A percentile compares a stretch with the other conserved stretches of the same genome.
Conservation (phyloP, 1,139 yeast genomes). For the Cylindricascospora bacillispora region DNA sequence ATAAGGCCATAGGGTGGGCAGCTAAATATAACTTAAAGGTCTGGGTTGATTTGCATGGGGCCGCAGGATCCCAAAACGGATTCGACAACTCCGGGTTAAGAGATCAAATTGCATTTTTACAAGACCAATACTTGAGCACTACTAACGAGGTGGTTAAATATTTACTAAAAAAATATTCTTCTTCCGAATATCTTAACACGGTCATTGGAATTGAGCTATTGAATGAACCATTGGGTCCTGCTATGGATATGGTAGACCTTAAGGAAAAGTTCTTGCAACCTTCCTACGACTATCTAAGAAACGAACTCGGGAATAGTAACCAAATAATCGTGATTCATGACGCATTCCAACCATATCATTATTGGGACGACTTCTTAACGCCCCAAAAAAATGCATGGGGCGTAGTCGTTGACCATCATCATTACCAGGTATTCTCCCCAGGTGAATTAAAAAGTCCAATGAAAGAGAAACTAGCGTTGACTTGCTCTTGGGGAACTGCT, state of each 20-base stretch:
- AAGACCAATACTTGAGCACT: slow-evolving; percentile 34
- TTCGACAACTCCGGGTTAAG: slow-evolving; percentile 90
- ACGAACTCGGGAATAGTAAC: slow-evolving; percentile 18
- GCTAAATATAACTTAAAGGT: slow-evolving; percentile 49
- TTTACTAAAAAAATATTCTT: slow-evolving; percentile 52
- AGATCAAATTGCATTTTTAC: slow-evolving; percentile 49
- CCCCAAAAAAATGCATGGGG: slow-evolving; percentile 38
- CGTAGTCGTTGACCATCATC: slow-evolving; percentile 79
- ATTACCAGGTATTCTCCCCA: slow-evolving; percentile 72
- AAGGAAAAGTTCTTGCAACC: slow-evolving; percentile 37
- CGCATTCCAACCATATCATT: slow-evolving; percentile 48
- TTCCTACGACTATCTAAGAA: slow-evolving; percentile 27
- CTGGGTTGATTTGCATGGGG: slow-evolving; percentile 92
- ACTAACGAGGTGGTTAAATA: slow-evolving; percentile 22
- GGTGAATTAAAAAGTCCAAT: slow-evolving; percentile 44
- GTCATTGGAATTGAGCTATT: slow-evolving; percentile 74
- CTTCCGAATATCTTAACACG: slow-evolving; percentile 50
- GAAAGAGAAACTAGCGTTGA: slow-evolving; percentile 48
- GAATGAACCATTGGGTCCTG: slow-evolving; percentile 81
- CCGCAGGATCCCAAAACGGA: slow-evolving; percentile 96
- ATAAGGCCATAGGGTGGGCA: slow-evolving; percentile 70
- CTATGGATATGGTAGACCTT: slow-evolving; percentile 44
- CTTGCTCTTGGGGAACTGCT: slow-evolving; percentile 49
- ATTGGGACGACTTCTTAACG: slow-evolving; percentile 47
- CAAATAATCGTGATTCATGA: slow-evolving; percentile 30